Percentiles rank a stretch among this genome's conserved stretches.
Conservation (phyloP, 208 protist genomes). For the Trypanosomatidae sp. region DNA sequence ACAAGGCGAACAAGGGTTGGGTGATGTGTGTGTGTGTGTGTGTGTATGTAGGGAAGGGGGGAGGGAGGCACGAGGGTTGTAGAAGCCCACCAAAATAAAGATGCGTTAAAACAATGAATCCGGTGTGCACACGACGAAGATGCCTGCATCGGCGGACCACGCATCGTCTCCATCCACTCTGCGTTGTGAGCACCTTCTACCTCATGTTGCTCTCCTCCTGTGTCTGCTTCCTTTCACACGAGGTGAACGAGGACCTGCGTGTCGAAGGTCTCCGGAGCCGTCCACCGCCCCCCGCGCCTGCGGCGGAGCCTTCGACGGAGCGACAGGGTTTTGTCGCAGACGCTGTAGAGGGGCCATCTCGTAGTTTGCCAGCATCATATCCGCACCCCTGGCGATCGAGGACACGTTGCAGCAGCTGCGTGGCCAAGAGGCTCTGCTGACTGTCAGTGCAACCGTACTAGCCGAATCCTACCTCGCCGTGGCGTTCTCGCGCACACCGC, state of each 20-base stretch:
- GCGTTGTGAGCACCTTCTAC: background rate
- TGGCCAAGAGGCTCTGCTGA: background rate
- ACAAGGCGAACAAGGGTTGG: background rate
- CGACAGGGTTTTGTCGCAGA: background rate
- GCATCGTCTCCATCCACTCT: background rate
- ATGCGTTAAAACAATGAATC: background rate
- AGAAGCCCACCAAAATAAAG: background rate
- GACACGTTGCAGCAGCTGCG: no score
- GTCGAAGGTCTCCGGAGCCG: background rate
- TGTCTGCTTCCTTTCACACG: background rate
- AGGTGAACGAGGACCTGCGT: background rate
- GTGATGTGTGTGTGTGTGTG: background rate
- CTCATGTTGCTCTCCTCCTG: background rate
- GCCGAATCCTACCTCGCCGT: background rate
- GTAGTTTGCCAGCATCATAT: background rate
- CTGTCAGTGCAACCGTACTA: background rate
- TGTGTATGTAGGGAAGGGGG: background rate
- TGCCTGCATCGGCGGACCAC: background rate
- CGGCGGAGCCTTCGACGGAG: background rate
- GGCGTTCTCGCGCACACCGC: slow-evolving; percentile 2
- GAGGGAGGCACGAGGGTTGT: background rate
- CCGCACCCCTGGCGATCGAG: background rate
- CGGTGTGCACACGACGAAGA: background rate
- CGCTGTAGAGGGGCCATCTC: background rate
- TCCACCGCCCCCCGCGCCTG: background rate